Evolutionary conservation across 2,329 filamentous ascomycete genomes (phyloP), one percentile per base, ranked within the genome.

Genomic region (Mycosphaerelloides madeirae): DNA sequence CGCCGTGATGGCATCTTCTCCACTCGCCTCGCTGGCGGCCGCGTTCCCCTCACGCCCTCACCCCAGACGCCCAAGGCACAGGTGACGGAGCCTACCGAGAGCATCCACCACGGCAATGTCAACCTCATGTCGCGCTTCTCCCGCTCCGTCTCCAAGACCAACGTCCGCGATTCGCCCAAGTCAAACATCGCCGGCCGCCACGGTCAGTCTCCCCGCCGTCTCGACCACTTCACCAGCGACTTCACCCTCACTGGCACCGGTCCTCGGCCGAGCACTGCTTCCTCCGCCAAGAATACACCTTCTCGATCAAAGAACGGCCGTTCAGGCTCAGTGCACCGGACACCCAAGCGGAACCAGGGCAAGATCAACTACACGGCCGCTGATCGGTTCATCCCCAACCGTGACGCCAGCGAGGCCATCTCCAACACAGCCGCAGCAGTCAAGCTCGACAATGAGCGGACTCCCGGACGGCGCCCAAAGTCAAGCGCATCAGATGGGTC

Each of bases 351-450:
- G 20, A 67, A 68, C 62, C 94, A 94, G 79, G 91, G 86, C 12
- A 83, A 80, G 44, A 71, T 78, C 58, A 65, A 73, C 55, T 67
- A 68, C 60, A 65, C 58, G 38, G 62, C 64, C 34, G 88, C 83
- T 31, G 93, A 98, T 68, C 84, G 93, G 41, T 98, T 97, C 74
- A 97, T 98, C 56, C 91, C 93, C 56, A 96, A 95, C 75, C 85
- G 93, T 25, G 79, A 79, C 38, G 86, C 90, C 54, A 95, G 90
- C 73, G 93, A 94, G 41, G 90, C 85, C 44, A 85, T 95, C 63
- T 77, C 83, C 62, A 53, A 59, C 19, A 53, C 57, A 36, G 89
- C 89, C 57, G 79, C 79, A 47, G 87, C 88, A 49, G 84, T 87
- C 42, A 97, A 97, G 78, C 79, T 91, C 34, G 86, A 93, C 43